Conservation (phyloP, 2,329 filamentous ascomycete genomes). For the Blastomyces emzantsi region DNA sequence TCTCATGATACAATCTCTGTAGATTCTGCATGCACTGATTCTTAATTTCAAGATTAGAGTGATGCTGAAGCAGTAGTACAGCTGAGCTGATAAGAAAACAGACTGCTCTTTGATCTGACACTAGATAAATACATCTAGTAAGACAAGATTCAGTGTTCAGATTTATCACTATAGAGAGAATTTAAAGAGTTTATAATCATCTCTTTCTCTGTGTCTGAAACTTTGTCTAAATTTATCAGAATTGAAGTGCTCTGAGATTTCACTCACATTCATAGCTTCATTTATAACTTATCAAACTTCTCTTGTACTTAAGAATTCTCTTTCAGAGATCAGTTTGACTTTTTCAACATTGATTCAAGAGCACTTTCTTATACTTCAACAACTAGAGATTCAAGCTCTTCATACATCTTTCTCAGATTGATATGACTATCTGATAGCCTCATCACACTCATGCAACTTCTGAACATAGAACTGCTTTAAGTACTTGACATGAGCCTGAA, state of each 20-base stretch:
- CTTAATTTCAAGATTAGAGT: background rate
- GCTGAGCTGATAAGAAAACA: background rate
- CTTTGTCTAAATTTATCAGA: background rate
- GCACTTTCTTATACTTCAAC: background rate
- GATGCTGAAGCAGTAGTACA: background rate
- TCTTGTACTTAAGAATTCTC: background rate
- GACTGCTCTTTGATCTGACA: background rate
- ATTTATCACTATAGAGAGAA: conserved; percentile 13
- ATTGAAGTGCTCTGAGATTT: background rate
- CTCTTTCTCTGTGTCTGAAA: background rate
- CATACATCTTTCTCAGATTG: background rate
- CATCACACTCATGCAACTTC: background rate
- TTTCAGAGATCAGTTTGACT: background rate
- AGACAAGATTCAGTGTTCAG: background rate
- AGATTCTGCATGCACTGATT: background rate
- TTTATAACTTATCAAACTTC: background rate
- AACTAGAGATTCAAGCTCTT: background rate
- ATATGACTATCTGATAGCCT: background rate
- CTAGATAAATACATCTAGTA: background rate
- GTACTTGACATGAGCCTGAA: background rate
- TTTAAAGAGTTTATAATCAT: conserved; percentile 10
- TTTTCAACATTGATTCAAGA: background rate
- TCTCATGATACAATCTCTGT: background rate
- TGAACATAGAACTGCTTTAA: background rate
- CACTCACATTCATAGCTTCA: background rate